These are phyloP conservation scores for Endothia cerciana DNA, from an alignment of 2,329 filamentous ascomycete genomes.

Conservation along the genomic window DNA sequence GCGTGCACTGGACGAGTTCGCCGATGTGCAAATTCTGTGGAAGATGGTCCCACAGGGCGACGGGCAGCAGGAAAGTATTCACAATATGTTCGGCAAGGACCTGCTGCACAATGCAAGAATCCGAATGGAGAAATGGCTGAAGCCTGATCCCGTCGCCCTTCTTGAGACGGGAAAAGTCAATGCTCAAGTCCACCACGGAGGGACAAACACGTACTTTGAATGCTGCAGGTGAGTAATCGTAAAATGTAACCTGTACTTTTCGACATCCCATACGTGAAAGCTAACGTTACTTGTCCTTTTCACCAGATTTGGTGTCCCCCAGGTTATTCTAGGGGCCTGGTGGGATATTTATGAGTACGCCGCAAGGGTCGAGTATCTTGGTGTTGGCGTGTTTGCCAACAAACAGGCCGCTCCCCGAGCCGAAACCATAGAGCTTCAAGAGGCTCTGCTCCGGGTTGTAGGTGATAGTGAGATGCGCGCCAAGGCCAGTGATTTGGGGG, in stretches of 20 bases:
- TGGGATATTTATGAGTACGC: constrained; percentile 22
- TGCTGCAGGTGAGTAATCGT: constrained; percentile 11
- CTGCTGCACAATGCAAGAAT: not conserved
- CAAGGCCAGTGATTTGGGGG: constrained; percentile 8
- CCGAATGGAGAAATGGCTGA: constrained; percentile 18
- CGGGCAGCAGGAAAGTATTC: not conserved
- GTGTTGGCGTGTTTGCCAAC: constrained; percentile 18
- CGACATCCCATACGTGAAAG: not conserved
- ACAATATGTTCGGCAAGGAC: not conserved
- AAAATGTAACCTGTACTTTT: not conserved
- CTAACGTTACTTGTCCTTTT: not conserved
- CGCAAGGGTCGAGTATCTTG: constrained; percentile 21
- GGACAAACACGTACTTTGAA: constrained; percentile 20
- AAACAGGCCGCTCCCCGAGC: constrained; percentile 14
- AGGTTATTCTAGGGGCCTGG: constrained; percentile 16
- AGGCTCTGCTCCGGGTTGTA: constrained; percentile 7
- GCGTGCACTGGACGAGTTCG: not conserved
- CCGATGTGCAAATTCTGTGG: constrained; percentile 14
- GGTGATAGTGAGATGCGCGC: not conserved
- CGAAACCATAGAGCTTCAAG: not conserved
- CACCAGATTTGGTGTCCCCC: constrained; percentile 1
- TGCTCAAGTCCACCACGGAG: constrained; percentile 19
- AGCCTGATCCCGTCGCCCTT: constrained; percentile 15
- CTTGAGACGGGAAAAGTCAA: constrained; percentile 15
- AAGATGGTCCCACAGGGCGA: constrained; percentile 13